A percentile compares a stretch with the other conserved stretches of the same genome.
phyloP scores from a whole-genome alignment of 495 filamentous ascomycete species.

The Penicillium atrosanguineum region DNA sequence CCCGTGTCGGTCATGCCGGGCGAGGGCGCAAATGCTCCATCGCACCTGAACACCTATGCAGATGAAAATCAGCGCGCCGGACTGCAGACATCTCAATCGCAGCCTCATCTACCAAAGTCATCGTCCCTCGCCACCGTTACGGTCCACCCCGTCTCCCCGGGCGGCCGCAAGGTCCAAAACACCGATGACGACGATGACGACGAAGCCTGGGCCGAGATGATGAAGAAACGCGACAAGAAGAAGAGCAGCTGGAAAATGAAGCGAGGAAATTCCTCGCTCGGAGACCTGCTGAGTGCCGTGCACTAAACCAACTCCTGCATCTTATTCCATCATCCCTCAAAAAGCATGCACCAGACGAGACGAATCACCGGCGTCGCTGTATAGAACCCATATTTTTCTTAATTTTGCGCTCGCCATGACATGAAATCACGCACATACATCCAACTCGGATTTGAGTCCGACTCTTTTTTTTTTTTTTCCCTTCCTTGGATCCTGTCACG shows the following conservation, averaged over 20 bases:
- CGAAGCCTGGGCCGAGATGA: slow-evolving; percentile 84
- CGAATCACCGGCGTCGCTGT: slow-evolving; percentile 2
- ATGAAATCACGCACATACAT: slow-evolving; percentile 28
- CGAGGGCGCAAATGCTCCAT: slow-evolving; percentile 44
- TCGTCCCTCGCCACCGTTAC: slow-evolving; percentile 38
- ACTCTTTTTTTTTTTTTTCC: not conserved
- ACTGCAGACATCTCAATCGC: slow-evolving; percentile 19
- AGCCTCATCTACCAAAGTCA: slow-evolving; percentile 26
- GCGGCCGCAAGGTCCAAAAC: slow-evolving; percentile 25
- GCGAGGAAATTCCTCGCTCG: slow-evolving; percentile 47
- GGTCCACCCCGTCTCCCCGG: slow-evolving; percentile 32
- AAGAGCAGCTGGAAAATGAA: slow-evolving; percentile 70
- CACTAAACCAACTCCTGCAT: slow-evolving; percentile 25
- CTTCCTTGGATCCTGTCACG: not conserved
- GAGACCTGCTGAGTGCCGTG: slow-evolving; percentile 44
- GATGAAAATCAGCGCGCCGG: slow-evolving; percentile 41
- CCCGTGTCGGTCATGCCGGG: slow-evolving; percentile 64
- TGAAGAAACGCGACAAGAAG: slow-evolving; percentile 78
- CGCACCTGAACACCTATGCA: slow-evolving; percentile 49
- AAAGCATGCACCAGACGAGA: slow-evolving; percentile 1
- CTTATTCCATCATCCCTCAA: not conserved
- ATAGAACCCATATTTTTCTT: slow-evolving; percentile 11
- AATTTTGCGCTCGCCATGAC: slow-evolving; percentile 9
- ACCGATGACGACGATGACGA: slow-evolving; percentile 73
- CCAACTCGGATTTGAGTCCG: not conserved